Evolutionary conservation across 1,284 basidiomycete genomes (phyloP), one percentile per base, ranked within the genome.

Genomic region (Coniferiporia sulphurascens): DNA sequence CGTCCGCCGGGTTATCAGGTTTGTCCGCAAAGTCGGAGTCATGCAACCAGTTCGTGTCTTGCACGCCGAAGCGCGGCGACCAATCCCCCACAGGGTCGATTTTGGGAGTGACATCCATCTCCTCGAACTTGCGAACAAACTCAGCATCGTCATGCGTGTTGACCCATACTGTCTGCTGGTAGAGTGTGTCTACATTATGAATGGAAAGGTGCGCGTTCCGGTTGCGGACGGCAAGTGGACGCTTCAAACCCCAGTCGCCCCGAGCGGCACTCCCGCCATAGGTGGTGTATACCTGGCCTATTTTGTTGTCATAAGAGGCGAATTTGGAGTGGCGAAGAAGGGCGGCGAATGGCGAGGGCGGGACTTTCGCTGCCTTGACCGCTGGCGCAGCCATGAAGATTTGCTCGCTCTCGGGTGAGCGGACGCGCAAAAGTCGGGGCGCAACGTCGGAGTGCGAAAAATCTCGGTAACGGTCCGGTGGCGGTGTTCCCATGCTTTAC

Each of bases 171-270:
- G 87, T 86, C 70, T 87, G 89, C 65, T 89, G 78, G 61, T 87
- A 82, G 52, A 75, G 79, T 32, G 86, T 83, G 66, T 92, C 89
- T 68, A 88, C 80, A 66, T 75, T 69, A 68, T 77, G 70, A 67
- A 84, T 68, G 48, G 84, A 82, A 58, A 91, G 81, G 66, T 78
- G 80, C 6, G 82, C 81, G 63, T 83, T 79, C 52, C 81, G 79
- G 43, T 68, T 65, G 52, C 83, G 81, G 57, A 87, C 72, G 6
- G 86, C 74, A 21, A 91, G 79, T 38, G 89, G 85, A 0, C 90
- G 83, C 72, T 92, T 92, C 61, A 91, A 74, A 41, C 89, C 89
- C 79, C 83, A 92, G 71, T 91, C 81, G 56, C 89, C 89, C 36
- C 89, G 81, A 66, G 84, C 77, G 2, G 85, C 82, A 67, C 87